These are phyloP conservation scores for Chimonanthus salicifolius DNA, from an alignment of 164 flowering plant genomes.

Conservation along the genomic window DNA sequence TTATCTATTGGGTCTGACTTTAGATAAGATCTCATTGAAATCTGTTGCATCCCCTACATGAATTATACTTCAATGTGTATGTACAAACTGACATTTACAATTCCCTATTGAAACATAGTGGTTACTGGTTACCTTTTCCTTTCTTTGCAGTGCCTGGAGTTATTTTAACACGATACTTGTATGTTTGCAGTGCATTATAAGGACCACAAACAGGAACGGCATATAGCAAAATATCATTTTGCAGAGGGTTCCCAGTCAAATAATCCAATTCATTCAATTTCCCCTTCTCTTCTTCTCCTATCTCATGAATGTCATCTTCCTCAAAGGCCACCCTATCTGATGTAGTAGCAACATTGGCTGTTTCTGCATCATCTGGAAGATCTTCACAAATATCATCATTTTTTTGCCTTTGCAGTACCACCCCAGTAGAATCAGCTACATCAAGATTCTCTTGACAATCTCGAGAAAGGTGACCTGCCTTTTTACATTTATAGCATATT, in stretches of 20 bases:
- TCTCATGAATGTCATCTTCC: conserved; percentile 90
- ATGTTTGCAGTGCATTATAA: conserved; percentile 73
- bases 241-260: conserved; percentile 84
- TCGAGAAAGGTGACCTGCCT: conserved; percentile 73
- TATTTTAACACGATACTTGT: conserved; percentile 86
- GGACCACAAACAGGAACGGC: conserved; percentile 98
- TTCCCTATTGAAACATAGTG: too few species aligned
- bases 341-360: conserved; percentile 23
- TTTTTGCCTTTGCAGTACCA: conserved; percentile 12
- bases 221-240: conserved; percentile 77
- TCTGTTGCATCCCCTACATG: too few species aligned
- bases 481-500: conserved; percentile 89
- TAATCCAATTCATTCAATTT: conserved; percentile 83
- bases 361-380: conserved; percentile 5
- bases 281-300: conserved; percentile 84
- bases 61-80: too few species aligned
- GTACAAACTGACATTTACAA: too few species aligned
- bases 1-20: too few species aligned
- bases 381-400: conserved; percentile 23
- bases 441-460: conserved; percentile 72
- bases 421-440: conserved; percentile 13
- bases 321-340: conserved; percentile 63
- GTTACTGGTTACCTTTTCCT: conserved; percentile 68
- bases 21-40: too few species aligned
- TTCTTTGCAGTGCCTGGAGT: conserved; percentile 83